These are phyloP conservation scores for Nothopassalora personata DNA, from an alignment of 2,329 filamentous ascomycete genomes.

Conservation along the genomic window DNA sequence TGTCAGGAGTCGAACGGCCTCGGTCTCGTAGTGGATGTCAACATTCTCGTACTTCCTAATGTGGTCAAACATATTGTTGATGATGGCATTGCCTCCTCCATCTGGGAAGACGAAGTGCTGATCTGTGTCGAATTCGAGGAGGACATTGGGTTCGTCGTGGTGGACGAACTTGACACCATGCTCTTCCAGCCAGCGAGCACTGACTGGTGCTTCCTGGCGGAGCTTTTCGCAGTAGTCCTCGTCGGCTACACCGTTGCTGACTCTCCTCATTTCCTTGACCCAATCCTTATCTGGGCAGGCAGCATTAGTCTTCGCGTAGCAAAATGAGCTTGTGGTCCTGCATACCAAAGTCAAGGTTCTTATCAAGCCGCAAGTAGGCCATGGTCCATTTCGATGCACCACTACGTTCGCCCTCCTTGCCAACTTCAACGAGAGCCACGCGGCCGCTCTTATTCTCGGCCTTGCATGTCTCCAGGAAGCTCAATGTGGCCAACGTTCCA, in stretches of 20 bases:
- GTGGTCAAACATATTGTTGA: slow-evolving; percentile 36
- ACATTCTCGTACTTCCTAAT: slow-evolving; percentile 32
- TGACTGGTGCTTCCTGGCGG: slow-evolving; percentile 34
- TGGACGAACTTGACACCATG: slow-evolving; percentile 35
- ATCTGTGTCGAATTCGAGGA: slow-evolving; percentile 39
- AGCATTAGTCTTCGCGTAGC: not conserved
- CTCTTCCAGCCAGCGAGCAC: slow-evolving; percentile 35
- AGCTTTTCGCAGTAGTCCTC: slow-evolving; percentile 39
- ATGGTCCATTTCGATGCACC: slow-evolving; percentile 40
- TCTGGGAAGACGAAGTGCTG: slow-evolving; percentile 40
- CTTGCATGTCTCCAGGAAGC: slow-evolving; percentile 39
- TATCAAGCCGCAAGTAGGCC: slow-evolving; percentile 39
- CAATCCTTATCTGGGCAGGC: slow-evolving; percentile 29
- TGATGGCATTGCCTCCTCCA: slow-evolving; percentile 37
- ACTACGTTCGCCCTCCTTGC: slow-evolving; percentile 37
- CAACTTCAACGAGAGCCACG: slow-evolving; percentile 39
- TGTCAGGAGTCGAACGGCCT: slow-evolving; percentile 34
- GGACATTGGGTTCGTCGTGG: slow-evolving; percentile 38
- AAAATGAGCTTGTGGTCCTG: not conserved
- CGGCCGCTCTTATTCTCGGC: slow-evolving; percentile 32
- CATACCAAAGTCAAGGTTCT: slow-evolving; percentile 32
- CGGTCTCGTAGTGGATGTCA: slow-evolving; percentile 38
- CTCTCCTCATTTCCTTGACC: slow-evolving; percentile 34
- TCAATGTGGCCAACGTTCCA: slow-evolving; percentile 37
- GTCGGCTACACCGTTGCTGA: slow-evolving; percentile 37